phyloP scores from a whole-genome alignment of 805 yeast genomes.

The Candida koratica region DNA sequence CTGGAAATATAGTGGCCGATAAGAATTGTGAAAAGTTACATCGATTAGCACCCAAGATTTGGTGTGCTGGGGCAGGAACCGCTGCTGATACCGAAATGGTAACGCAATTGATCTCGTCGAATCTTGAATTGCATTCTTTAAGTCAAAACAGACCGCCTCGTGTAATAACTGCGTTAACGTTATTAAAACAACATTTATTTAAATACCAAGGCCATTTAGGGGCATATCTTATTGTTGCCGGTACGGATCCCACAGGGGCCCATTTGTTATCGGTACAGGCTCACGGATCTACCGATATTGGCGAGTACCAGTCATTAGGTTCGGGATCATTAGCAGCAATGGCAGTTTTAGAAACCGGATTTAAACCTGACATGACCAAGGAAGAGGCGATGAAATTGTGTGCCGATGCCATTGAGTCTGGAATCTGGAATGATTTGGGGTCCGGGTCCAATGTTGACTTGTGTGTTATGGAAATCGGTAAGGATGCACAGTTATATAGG shows the following conservation, averaged over 20 bases:
- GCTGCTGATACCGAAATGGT: slow-evolving; percentile 99
- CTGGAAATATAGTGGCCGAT: slow-evolving; percentile 95
- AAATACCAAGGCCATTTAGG: slow-evolving; percentile 97
- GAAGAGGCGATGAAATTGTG: slow-evolving; percentile 92
- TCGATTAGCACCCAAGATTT: slow-evolving; percentile 81
- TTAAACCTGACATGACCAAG: slow-evolving; percentile 72
- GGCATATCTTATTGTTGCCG: slow-evolving; percentile 97
- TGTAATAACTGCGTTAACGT: slow-evolving; percentile 87
- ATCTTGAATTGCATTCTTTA: slow-evolving; percentile 84
- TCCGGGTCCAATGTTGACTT: slow-evolving; percentile 97
- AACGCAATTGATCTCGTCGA: slow-evolving; percentile 86
- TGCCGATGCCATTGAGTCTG: slow-evolving; percentile 91
- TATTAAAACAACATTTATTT: slow-evolving; percentile 92
- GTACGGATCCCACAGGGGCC: slow-evolving; percentile 94
- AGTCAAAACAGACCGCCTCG: slow-evolving; percentile 84
- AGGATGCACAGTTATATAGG: slow-evolving; percentile 80
- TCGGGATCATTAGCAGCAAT: slow-evolving; percentile 98
- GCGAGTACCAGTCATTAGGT: slow-evolving; percentile 87
- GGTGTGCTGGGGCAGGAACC: slow-evolving; percentile 99
- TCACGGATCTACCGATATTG: slow-evolving; percentile 96
- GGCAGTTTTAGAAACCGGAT: slow-evolving; percentile 90
- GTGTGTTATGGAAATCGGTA: slow-evolving; percentile 93
- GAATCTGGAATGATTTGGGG: slow-evolving; percentile 98
- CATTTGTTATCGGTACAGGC: slow-evolving; percentile 92
- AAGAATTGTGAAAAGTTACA: slow-evolving; percentile 96